Conservation (phyloP, 2,329 filamentous ascomycete genomes). For the Dactylella cylindrospora region DNA sequence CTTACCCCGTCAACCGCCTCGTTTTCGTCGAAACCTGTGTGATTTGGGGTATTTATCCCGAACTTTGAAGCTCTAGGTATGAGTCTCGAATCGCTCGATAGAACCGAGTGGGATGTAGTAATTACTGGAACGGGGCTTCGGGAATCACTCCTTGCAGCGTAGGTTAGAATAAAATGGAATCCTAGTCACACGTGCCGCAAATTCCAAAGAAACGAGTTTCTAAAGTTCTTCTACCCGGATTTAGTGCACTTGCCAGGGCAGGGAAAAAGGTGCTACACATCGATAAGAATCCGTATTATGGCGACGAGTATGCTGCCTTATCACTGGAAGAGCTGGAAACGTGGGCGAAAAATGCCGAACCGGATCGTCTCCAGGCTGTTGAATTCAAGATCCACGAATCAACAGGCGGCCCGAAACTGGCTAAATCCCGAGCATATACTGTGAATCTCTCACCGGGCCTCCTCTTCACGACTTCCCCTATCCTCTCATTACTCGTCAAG, state of each 20-base stretch:
- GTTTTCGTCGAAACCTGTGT: no score
- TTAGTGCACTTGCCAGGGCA: slow-evolving; percentile 47
- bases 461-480: slow-evolving; percentile 76
- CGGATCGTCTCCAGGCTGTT: slow-evolving; percentile 1
- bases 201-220: background rate
- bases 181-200: background rate
- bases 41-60: no score
- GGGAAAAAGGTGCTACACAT: slow-evolving; percentile 47
- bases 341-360: slow-evolving; percentile 30
- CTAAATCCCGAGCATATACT: slow-evolving; percentile 73
- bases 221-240: slow-evolving; percentile 4
- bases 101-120: slow-evolving; percentile 58
- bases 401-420: slow-evolving; percentile 54
- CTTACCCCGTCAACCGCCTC: no score
- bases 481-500: slow-evolving; percentile 80
- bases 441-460: slow-evolving; percentile 82
- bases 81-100: slow-evolving; percentile 58
- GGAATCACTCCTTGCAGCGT: slow-evolving; percentile 60
- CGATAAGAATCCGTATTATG: slow-evolving; percentile 47
- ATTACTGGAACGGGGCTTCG: slow-evolving; percentile 59
- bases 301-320: slow-evolving; percentile 45
- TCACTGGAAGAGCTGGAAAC: slow-evolving; percentile 42
- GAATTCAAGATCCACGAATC: slow-evolving; percentile 9
- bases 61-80: no score
- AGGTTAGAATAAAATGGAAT: slow-evolving; percentile 50